Percentiles rank a stretch among this genome's conserved stretches.
phyloP scores from a whole-genome alignment of 805 yeast species.

The Candida caryicola region DNA sequence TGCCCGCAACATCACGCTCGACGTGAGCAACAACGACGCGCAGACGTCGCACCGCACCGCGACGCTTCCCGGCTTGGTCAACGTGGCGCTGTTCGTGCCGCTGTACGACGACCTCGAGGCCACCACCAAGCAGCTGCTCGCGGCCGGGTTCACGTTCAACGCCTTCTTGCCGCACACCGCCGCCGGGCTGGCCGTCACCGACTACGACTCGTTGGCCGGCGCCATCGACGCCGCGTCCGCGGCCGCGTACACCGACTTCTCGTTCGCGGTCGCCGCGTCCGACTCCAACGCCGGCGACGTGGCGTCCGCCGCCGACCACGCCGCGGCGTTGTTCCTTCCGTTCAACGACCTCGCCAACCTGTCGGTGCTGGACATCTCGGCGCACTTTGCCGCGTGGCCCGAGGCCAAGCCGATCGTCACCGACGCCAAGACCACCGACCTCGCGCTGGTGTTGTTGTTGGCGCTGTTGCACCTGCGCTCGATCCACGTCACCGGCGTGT shows the following conservation, averaged over 20 bases:
- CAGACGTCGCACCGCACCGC: conserved; percentile 87
- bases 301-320: conserved; percentile 58
- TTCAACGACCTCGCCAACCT: conserved; percentile 66
- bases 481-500: conserved; percentile 86
- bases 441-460: conserved; percentile 87
- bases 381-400: conserved; percentile 85
- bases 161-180: conserved; percentile 73
- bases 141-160: conserved; percentile 85
- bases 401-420: conserved; percentile 78
- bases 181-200: conserved; percentile 61
- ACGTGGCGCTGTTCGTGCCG: conserved; percentile 77
- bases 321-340: conserved; percentile 80
- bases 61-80: conserved; percentile 82
- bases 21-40: conserved; percentile 74
- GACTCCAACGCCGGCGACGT: conserved; percentile 62
- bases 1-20: conserved; percentile 64
- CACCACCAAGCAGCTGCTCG: conserved; percentile 67
- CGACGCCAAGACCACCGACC: conserved; percentile 86
- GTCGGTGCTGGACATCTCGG: conserved; percentile 74
- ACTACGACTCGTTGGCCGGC: conserved; percentile 59
- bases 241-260: conserved; percentile 75
- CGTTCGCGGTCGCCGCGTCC: conserved; percentile 81
- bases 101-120: conserved; percentile 64
- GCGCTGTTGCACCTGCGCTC: conserved; percentile 84
- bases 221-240: conserved; percentile 58